A percentile compares a stretch with the other conserved stretches of the same genome.
Conservation (phyloP, 768 basidiomycete genomes). For the Trametes maxima region DNA sequence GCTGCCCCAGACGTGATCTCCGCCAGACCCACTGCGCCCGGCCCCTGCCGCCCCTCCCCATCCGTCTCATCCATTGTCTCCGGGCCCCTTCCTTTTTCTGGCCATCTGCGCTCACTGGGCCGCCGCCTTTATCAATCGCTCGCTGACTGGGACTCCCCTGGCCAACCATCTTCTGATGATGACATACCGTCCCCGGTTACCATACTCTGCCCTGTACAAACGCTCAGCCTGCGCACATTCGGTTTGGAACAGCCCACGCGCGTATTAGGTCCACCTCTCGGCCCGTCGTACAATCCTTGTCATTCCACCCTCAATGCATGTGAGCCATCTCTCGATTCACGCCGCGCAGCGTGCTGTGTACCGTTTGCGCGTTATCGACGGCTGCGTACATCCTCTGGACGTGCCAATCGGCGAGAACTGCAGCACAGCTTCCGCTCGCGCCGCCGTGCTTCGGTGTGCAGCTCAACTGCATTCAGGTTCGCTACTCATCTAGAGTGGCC, state of each 20-base stretch:
- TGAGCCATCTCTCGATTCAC: constrained; percentile 8
- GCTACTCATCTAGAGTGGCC: background rate
- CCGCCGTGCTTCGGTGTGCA: background rate
- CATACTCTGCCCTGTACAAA: background rate
- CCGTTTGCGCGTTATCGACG: constrained; percentile 1
- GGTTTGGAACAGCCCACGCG: background rate
- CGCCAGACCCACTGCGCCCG: constrained; percentile 1
- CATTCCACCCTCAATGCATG: background rate
- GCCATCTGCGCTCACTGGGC: background rate
- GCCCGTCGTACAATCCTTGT: background rate
- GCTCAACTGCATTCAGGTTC: background rate
- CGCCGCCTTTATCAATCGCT: constrained; percentile 5
- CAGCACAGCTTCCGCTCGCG: background rate
- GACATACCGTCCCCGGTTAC: constrained; percentile 3
- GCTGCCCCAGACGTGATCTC: background rate
- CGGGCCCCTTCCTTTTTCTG: constrained; percentile 1
- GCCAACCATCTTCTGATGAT: constrained; percentile 15
- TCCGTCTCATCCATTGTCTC: constrained; percentile 8
- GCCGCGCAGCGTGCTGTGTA: constrained; percentile 8
- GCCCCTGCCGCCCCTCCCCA: background rate
- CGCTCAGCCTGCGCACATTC: constrained; percentile 6
- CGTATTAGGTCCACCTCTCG: constrained; percentile 2
- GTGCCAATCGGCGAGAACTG: background rate
- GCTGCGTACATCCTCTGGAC: constrained; percentile 1
- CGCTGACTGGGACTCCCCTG: constrained; percentile 4